Base-by-base conservation (phyloP, 306 rosid genomes). In the Arachis stenosperma region DNA sequence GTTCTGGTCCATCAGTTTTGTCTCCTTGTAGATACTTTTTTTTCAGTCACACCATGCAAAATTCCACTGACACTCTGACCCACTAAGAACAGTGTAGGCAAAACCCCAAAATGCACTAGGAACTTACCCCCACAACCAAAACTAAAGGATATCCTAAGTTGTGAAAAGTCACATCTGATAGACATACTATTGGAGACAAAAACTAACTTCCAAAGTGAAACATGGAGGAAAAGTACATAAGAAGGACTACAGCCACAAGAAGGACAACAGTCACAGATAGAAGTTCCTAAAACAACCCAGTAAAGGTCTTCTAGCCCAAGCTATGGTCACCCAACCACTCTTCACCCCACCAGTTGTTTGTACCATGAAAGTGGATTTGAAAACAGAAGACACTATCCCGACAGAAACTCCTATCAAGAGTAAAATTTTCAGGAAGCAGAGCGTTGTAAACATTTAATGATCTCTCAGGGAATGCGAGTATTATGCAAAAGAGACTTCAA, bases 401-500 rank as follows among this genome's bases (percentile, higher is more conserved):
- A 55, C 65, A 60, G 71, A 71, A 70, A 65, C 69, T 12, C 79
- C 75, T 56, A 75, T 54, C 50, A 78, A 75, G 81, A 67, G 70
- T 50, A 82, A 70, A 64, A 61, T 53, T 51, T 53, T 43, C 74
- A 42, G 72, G 75, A 81, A 82, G 81, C 78, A 77, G 76, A 67
- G 55, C 80, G 85, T 69, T 78, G 75, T 67, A 77, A 59, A 66
- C 48, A 77, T 77, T 75, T 79, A 77, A 65, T 59, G 56, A 68
- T 63, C 87, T 87, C 93, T 75, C 12, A 66, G 83, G 74, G 86
- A 86, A 75, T 80, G 83, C 43, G 84, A 70, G 78, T 78, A 89
- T 73, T 77, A 85, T 85, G 87, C 83, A 89, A 89, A 88, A 85
- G 81, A 86, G 87, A 88, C 92, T 83, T 88, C 88, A 64, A 91